Conservation (phyloP, 2,329 filamentous ascomycete species). For the Fusarium sp. region DNA sequence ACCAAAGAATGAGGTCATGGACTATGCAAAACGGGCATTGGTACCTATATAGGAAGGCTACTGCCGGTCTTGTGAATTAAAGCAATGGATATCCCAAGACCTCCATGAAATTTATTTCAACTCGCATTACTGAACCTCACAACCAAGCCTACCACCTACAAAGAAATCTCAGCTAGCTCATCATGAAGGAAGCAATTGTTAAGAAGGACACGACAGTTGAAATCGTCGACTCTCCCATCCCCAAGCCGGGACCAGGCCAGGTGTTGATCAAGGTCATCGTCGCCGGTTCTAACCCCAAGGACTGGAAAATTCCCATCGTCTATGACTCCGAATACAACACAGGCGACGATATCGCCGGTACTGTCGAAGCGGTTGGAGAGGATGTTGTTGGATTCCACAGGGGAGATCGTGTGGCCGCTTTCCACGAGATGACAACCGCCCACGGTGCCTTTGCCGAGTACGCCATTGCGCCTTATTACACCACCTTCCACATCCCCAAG, state of each 20-base stretch:
- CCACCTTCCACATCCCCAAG: slow-evolving; percentile 65
- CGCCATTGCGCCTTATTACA: slow-evolving; percentile 64
- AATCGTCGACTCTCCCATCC: slow-evolving; percentile 10
- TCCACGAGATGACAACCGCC: slow-evolving; percentile 62
- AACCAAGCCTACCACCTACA: too few relatives aligned
- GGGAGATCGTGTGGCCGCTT: slow-evolving; percentile 61
- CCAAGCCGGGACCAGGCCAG: slow-evolving; percentile 10
- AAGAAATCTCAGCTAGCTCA: too few relatives aligned
- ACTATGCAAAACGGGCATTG: too few relatives aligned
- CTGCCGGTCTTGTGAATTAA: too few relatives aligned
- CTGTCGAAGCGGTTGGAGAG: slow-evolving; percentile 32
- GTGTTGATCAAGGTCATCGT: slow-evolving; percentile 20
- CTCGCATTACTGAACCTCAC: too few relatives aligned
- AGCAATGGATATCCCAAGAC: too few relatives aligned
- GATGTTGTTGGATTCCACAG: slow-evolving; percentile 34
- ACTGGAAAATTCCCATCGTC: slow-evolving; percentile 40
- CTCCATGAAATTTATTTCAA: too few relatives aligned
- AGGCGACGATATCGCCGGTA: slow-evolving; percentile 45
- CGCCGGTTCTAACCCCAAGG: slow-evolving; percentile 44
- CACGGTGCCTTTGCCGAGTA: slow-evolving; percentile 71
- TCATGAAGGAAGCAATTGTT: slow-evolving; percentile 26
- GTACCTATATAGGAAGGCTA: too few relatives aligned
- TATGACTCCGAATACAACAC: slow-evolving; percentile 10
- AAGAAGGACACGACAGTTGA: slow-evolving; percentile 14
- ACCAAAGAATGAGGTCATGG: too few relatives aligned